Conservation (phyloP, 768 basidiomycete genomes). For the Cystobasidium ongulense region DNA sequence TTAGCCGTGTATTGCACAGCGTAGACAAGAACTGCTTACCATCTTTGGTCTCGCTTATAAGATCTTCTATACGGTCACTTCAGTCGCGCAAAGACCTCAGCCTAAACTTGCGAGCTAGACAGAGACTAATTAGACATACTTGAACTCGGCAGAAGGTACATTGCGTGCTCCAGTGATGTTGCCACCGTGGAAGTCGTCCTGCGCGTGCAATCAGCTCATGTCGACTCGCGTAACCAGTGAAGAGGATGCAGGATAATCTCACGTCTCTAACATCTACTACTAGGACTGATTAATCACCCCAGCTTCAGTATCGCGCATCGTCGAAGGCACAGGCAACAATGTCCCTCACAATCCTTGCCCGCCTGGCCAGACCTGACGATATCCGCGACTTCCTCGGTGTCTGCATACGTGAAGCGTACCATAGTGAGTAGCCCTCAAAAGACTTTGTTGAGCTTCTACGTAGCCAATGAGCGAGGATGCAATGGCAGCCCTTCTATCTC, state of each 20-base stretch:
- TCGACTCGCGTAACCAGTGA: no score
- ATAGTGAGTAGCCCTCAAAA: background rate
- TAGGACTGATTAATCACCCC: background rate
- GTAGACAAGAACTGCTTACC: background rate
- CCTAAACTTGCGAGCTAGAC: no score
- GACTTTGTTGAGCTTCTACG: no score
- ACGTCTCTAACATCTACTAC: constrained; percentile 26
- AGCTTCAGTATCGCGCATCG: background rate
- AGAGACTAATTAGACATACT: background rate
- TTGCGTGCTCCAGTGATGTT: constrained; percentile 26
- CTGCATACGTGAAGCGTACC: constrained; percentile 5
- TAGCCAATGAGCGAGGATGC: no score
- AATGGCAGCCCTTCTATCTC: no score
- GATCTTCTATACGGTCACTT: background rate
- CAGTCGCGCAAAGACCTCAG: no score
- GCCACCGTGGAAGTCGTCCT: constrained; percentile 26
- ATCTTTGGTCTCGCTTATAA: background rate
- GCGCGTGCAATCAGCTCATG: no score
- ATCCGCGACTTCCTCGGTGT: constrained; percentile 21
- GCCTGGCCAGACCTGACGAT: constrained; percentile 17
- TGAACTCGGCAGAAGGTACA: background rate
- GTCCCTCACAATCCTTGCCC: constrained; percentile 13
- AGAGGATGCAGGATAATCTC: background rate
- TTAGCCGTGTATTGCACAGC: background rate
- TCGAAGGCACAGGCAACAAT: no score